Conservation (phyloP, 2,329 filamentous ascomycete species). For the Tothia fuscella region DNA sequence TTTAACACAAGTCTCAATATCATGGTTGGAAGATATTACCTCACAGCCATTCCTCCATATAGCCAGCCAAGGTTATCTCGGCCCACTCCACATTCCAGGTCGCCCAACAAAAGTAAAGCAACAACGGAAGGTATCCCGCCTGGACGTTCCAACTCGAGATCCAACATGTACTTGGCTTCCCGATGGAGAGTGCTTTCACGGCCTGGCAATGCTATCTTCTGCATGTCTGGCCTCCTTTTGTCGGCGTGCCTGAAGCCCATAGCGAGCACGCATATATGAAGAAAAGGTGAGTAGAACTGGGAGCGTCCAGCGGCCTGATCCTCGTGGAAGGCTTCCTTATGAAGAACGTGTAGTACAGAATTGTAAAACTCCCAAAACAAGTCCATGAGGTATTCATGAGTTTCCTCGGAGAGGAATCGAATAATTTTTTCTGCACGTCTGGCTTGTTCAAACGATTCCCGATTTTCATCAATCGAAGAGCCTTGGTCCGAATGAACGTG, state of each 20-base stretch:
- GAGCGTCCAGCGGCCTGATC: slow-evolving; percentile 34
- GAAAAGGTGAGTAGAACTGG: slow-evolving; percentile 40
- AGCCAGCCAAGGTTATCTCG: slow-evolving; percentile 44
- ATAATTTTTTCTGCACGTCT: slow-evolving; percentile 38
- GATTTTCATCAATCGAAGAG: slow-evolving; percentile 23
- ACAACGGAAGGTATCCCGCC: slow-evolving; percentile 42
- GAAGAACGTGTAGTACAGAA: slow-evolving; percentile 36
- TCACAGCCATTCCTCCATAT: slow-evolving; percentile 34
- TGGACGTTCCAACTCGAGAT: slow-evolving; percentile 40
- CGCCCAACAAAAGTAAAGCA: slow-evolving; percentile 39
- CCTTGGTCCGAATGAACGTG: slow-evolving; percentile 37
- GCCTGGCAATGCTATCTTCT: slow-evolving; percentile 33
- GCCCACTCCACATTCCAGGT: slow-evolving; percentile 42
- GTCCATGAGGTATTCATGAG: slow-evolving; percentile 41
- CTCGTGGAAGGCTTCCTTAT: slow-evolving; percentile 38
- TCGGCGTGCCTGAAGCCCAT: slow-evolving; percentile 43
- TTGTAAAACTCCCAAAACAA: slow-evolving; percentile 44
- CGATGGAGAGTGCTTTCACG: slow-evolving; percentile 42
- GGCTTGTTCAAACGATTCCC: slow-evolving; percentile 34
- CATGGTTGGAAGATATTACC: slow-evolving; percentile 15
- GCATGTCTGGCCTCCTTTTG: slow-evolving; percentile 36
- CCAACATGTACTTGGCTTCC: slow-evolving; percentile 43
- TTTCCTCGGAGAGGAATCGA: slow-evolving; percentile 32
- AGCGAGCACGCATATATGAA: slow-evolving; percentile 41
- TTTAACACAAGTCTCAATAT: slow-evolving; percentile 23